These are phyloP conservation scores for Globisporangium viniferum DNA, from an alignment of 352 stramenopile genomes.

Conservation along the genomic window DNA sequence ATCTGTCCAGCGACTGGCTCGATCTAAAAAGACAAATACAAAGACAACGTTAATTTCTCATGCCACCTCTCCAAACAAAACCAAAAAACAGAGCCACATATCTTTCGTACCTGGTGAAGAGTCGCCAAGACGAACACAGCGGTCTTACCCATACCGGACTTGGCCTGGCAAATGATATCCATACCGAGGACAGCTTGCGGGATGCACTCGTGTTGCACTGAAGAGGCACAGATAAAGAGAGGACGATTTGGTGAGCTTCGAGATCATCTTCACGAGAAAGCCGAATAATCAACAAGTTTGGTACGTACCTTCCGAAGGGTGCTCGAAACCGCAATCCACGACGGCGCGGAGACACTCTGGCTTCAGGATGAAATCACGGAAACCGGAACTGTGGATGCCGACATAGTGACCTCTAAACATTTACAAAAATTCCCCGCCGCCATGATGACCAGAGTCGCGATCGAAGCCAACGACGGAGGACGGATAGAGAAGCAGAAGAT, in stretches of 20 bases:
- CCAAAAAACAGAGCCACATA: neutral
- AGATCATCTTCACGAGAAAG: neutral
- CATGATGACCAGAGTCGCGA: slow-evolving; percentile 17
- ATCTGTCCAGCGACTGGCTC: slow-evolving; percentile 92
- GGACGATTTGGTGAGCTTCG: slow-evolving; percentile 17
- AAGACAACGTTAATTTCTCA: slow-evolving; percentile 1
- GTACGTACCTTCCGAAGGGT: slow-evolving; percentile 96
- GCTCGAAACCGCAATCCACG: slow-evolving; percentile 99
- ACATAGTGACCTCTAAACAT: slow-evolving; percentile 97
- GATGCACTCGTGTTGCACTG: slow-evolving; percentile 99
- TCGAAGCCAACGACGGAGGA: slow-evolving; percentile 33
- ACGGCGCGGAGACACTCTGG: slow-evolving; percentile 98
- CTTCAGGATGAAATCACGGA: slow-evolving; percentile 99
- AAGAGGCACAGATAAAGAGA: slow-evolving; percentile 11
- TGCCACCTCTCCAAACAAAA: neutral
- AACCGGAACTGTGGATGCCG: slow-evolving; percentile 98
- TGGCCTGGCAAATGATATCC: slow-evolving; percentile 99
- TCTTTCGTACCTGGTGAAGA: slow-evolving; percentile 93
- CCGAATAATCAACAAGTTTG: neutral
- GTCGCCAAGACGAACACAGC: slow-evolving; percentile 99
- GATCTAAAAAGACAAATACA: slow-evolving; percentile 42
- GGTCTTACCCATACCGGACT: slow-evolving; percentile 99
- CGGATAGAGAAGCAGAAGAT: slow-evolving; percentile 80
- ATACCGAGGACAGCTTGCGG: slow-evolving; percentile 99
- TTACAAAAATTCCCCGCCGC: slow-evolving; percentile 17